phyloP scores from a whole-genome alignment of 148 eudicot species.

The Dysphania ambrosioides region DNA sequence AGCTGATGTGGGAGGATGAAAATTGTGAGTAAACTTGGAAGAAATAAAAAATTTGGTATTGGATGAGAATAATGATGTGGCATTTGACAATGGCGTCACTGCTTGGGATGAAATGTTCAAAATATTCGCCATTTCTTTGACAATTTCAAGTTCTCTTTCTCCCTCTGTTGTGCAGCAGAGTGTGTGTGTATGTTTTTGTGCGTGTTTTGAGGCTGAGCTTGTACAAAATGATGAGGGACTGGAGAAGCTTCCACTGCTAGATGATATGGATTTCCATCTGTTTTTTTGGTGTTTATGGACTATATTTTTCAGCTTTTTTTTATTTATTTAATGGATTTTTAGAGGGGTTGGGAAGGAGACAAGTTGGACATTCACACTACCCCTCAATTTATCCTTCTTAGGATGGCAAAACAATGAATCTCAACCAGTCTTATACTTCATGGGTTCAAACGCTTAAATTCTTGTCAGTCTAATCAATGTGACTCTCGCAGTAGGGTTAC shows the following conservation, averaged over 20 bases:
- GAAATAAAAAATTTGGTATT: conserved; percentile 16
- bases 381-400: too few relatives aligned
- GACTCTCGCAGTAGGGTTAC: too few relatives aligned
- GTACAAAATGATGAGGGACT: background rate
- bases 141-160: background rate
- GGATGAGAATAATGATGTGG: conserved; percentile 18
- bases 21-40: background rate
- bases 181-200: background rate
- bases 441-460: too few relatives aligned
- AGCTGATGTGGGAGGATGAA: conserved; percentile 1
- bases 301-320: too few relatives aligned
- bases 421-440: too few relatives aligned
- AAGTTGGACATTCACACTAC: too few relatives aligned
- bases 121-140: conserved; percentile 32
- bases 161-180: background rate
- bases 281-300: background rate
- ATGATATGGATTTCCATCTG: too few relatives aligned
- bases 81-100: conserved; percentile 27
- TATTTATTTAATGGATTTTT: too few relatives aligned
- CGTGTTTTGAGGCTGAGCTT: background rate
- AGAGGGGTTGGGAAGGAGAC: too few relatives aligned
- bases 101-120: conserved; percentile 17
- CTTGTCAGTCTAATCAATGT: too few relatives aligned
- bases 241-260: too few relatives aligned
- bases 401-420: too few relatives aligned